Conservation (phyloP, 2,329 filamentous ascomycete genomes). For the Trichoderma sp. region DNA sequence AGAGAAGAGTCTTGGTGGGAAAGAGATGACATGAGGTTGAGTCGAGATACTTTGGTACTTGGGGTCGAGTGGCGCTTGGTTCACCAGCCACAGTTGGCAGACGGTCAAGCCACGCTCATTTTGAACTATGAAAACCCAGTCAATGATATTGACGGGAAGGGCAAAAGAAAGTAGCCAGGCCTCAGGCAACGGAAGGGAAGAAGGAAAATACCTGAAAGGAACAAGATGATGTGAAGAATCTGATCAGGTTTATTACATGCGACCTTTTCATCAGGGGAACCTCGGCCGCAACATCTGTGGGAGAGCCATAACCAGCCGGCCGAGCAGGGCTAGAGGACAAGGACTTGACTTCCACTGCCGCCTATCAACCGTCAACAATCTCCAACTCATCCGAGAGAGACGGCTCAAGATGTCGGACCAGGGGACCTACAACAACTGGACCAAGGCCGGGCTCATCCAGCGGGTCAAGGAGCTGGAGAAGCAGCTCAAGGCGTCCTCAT, state of each 20-base stretch:
- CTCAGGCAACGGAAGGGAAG: too few relatives aligned
- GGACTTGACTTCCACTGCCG: slow-evolving; percentile 19
- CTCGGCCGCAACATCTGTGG: slow-evolving; percentile 36
- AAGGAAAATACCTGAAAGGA: not conserved
- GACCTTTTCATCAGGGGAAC: slow-evolving; percentile 33
- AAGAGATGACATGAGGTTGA: not conserved
- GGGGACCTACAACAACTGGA: slow-evolving; percentile 66
- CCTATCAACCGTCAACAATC: slow-evolving; percentile 27
- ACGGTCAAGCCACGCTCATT: not conserved
- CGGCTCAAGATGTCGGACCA: slow-evolving; percentile 38
- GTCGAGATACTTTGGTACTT: not conserved
- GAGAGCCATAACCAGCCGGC: slow-evolving; percentile 30
- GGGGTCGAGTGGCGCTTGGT: slow-evolving; percentile 10
- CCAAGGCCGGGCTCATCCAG: slow-evolving; percentile 66
- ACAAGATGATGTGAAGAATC: not conserved
- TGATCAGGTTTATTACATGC: slow-evolving; percentile 35
- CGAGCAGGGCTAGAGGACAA: slow-evolving; percentile 15
- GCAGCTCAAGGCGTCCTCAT: slow-evolving; percentile 54
- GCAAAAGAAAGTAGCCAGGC: not conserved
- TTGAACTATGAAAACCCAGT: not conserved
- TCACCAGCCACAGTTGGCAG: slow-evolving; percentile 21
- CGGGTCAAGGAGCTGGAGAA: slow-evolving; percentile 69
- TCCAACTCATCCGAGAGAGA: slow-evolving; percentile 8
- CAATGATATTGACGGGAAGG: not conserved
- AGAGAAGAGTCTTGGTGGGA: not conserved